Evolutionary conservation across 2,329 filamentous ascomycete genomes (phyloP), one percentile per base, ranked within the genome.

Genomic region (Ophiostoma sp.): DNA sequence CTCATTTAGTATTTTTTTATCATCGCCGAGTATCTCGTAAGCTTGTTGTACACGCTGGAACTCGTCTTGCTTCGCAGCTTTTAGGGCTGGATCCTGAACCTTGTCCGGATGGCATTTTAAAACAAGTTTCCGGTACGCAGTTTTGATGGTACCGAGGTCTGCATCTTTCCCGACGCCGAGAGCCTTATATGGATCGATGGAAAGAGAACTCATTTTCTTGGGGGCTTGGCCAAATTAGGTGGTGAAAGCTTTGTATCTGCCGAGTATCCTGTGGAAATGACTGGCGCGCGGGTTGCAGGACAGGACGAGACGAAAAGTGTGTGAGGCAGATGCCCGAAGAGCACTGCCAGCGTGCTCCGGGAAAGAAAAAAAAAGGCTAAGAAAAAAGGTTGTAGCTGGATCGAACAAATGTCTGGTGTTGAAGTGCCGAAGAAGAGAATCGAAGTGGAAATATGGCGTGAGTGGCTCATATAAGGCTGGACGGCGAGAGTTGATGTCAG

Each of bases 21-120:
- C 92, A 80, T 98, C 91, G 79, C 90, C 93, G 75, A 99, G 88
- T 39, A 96, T 86, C 82, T 98, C 96, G 82, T 97, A 99, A 69
- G 96, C 95, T 78, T 95, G 90, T 81, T 98, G 95, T 45, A 98
- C 93, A 80, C 90, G 91, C 82, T 98, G 94, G 79, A 98, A 99
- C 82, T 97, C 91, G 78, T 94, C 91, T 78, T 93, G 90, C 81
- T 95, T 97, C 78, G 89, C 85, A 74, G 90, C 89, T 82, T 96
- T 97, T 78, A 92, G 85, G 19, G 89, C 85, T 71, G 91, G 90
- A 78, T 97, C 89, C 77, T 94, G 91, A 75, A 97, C 89, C 84
- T 97, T 97, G 85, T 98, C 95, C 45, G 95, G 95, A 78, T 98
- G 95, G 80, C 92, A 95, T 81, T 93, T 94, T 77, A 97, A 88